Evolutionary conservation across 805 yeast species (phyloP), one percentile per base, ranked within the genome.

Genomic region (Candida maltosa): DNA sequence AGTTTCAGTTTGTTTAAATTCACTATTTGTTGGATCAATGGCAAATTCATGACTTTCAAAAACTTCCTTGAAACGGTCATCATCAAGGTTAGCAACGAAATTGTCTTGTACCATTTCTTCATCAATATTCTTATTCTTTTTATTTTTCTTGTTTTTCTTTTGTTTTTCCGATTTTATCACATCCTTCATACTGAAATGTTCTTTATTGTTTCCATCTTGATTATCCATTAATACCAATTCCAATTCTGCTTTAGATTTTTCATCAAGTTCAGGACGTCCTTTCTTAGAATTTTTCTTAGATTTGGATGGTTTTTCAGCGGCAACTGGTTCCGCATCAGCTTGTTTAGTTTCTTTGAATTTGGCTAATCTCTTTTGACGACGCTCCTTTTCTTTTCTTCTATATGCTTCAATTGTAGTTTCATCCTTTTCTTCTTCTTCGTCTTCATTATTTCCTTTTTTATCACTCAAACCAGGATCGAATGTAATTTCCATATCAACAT

Each of bases 1-100:
- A 17, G 93, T 87, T 12, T 77, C 66, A 1, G 97, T 89, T 60
- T 82, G 78, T 65, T 85, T 88, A 70, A 76, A 91, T 56, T 87
- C 95, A n/a, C 94, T 84, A 52, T 73, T 79, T 15, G 94, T 81
- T 16, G 97, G 95, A 60, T 94, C 98, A 54, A 94, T 88, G 9
- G 96, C 96, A 61, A 78, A 93, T 42, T 83, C 93, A 44, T 86
- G 96, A 42, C 78, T 81, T 50, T 87, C 91, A 56, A 88, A 88
- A 74, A 87, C 76, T 54, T 85, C 97, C 49, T 73, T 73, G 69
- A 93, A 93, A 64, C 98, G 81, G 11, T 83, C 80, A 69, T 93
- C 98, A 27, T 69, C 67, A 51, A 86, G 75, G 50, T 87, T 88
- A 29, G 88, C 75, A 45, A 74, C 68, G 58, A 85, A 81, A 19